Evolutionary conservation across 2,329 filamentous ascomycete species (phyloP).

Genomic region (Trichophyton verrucosum): DNA sequence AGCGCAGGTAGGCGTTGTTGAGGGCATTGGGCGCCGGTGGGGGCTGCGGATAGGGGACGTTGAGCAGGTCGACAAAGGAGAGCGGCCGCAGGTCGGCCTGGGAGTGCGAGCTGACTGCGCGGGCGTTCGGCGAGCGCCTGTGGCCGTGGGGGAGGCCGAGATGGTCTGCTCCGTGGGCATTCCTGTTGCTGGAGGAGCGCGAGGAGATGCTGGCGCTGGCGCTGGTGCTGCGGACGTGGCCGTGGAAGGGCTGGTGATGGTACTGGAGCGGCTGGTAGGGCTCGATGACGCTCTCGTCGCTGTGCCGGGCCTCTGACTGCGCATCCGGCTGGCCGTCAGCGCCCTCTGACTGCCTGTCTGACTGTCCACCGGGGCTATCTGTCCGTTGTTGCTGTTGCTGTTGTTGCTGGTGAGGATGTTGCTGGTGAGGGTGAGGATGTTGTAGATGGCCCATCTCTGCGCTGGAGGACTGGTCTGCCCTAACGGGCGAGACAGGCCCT

Average conservation of each 20-base stretch:
- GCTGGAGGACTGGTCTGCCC: constrained; percentile 23
- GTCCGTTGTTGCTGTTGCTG: neutral
- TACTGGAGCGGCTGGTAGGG: constrained; percentile 40
- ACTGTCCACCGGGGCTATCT: neutral
- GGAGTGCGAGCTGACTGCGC: constrained; percentile 39
- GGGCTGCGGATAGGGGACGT: constrained; percentile 68
- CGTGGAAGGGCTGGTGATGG: constrained; percentile 38
- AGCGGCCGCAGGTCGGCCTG: constrained; percentile 42
- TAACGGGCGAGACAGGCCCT: constrained; percentile 24
- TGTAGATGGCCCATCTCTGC: constrained; percentile 17
- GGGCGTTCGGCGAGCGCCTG: constrained; percentile 38
- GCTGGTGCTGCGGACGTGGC: constrained; percentile 17
- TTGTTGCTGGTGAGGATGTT: neutral
- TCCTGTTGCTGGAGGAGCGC: constrained; percentile 13
- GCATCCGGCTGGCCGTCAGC: constrained; percentile 5
- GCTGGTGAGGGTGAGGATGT: constrained; percentile 2
- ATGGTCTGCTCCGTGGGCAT: constrained; percentile 31
- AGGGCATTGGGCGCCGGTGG: constrained; percentile 51
- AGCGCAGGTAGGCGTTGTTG: constrained; percentile 70
- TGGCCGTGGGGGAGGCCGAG: constrained; percentile 50
- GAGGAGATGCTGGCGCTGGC: constrained; percentile 22
- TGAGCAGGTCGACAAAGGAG: constrained; percentile 51
- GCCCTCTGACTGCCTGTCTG: neutral
- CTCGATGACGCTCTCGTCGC: constrained; percentile 8
- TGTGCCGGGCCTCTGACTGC: constrained; percentile 4